phyloP scores from a whole-genome alignment of 352 stramenopile genomes.

The Elongisporangium undulatum region DNA sequence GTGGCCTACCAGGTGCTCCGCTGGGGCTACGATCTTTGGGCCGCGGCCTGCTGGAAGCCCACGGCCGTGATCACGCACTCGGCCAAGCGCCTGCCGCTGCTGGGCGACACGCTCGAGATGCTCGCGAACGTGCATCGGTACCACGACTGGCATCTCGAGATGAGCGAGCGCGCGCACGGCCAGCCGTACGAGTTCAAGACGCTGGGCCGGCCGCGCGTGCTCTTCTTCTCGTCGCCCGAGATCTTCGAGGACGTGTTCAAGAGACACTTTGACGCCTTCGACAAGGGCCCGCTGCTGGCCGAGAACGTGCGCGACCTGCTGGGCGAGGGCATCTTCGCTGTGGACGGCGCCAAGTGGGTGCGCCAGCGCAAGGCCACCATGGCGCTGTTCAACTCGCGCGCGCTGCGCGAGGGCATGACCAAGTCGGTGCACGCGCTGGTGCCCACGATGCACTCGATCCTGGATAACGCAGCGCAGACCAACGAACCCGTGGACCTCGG shows the following conservation, averaged over 20 bases:
- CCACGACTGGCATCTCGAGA: constrained; percentile 30
- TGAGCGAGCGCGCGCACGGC: constrained; percentile 18
- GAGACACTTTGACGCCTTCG: constrained; percentile 54
- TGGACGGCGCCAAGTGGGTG: constrained; percentile 47
- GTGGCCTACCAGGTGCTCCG: background rate
- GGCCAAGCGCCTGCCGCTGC: constrained; percentile 11
- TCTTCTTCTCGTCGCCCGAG: constrained; percentile 28
- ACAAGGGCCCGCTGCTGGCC: constrained; percentile 34
- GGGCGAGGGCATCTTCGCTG: constrained; percentile 50
- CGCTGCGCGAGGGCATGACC: constrained; percentile 28
- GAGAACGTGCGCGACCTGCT: constrained; percentile 41
- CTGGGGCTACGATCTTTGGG: background rate
- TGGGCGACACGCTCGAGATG: constrained; percentile 34
- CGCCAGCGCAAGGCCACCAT: constrained; percentile 31
- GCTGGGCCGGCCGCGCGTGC: constrained; percentile 12
- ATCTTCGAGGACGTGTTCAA: constrained; percentile 45
- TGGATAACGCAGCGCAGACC: constrained; percentile 8
- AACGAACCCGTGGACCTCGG: constrained; percentile 16
- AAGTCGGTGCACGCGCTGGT: constrained; percentile 20
- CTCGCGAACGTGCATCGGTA: constrained; percentile 16
- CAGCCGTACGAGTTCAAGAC: constrained; percentile 23
- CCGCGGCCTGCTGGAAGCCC: background rate
- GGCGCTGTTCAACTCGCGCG: constrained; percentile 28
- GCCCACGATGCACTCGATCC: constrained; percentile 3
- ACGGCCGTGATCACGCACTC: background rate